Conservation (phyloP, 805 yeast species). For the Candida broadrunensis region DNA sequence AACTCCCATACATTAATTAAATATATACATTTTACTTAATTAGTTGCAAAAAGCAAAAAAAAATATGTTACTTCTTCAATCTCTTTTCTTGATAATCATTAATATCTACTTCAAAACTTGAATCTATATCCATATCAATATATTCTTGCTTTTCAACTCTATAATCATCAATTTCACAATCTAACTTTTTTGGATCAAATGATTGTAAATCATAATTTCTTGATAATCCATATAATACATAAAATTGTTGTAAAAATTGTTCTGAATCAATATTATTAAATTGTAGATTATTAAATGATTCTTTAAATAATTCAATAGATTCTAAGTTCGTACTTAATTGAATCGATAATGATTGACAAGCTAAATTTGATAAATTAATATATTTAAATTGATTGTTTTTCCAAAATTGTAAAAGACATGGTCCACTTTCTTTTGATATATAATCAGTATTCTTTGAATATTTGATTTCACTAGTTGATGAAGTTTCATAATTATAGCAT, state of each 20-base stretch:
- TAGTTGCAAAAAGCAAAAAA: neutral
- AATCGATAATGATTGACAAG: conserved; percentile 12
- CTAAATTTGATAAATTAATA: conserved; percentile 12
- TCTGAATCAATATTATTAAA: conserved; percentile 4
- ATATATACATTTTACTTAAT: no score
- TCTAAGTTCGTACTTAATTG: conserved; percentile 15
- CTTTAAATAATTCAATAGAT: conserved; percentile 10
- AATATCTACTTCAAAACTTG: conserved; percentile 1
- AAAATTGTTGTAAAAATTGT: conserved; percentile 12
- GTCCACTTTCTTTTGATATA: conserved; percentile 13
- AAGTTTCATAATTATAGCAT: conserved; percentile 22
- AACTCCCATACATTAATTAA: neutral
- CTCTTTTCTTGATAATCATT: neutral
- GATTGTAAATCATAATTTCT: conserved; percentile 11
- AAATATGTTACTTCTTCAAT: neutral
- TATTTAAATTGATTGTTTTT: conserved; percentile 10
- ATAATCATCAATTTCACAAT: conserved; percentile 15
- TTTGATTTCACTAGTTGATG: conserved; percentile 12
- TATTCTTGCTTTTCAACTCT: conserved; percentile 1
- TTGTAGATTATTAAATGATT: conserved; percentile 9
- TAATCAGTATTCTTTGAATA: conserved; percentile 7
- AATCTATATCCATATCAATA: conserved; percentile 1
- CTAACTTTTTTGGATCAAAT: conserved; percentile 13
- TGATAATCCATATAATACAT: conserved; percentile 14
- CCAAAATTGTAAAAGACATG: conserved; percentile 17